These are phyloP conservation scores for Byssoonygena ceratinophila DNA, from an alignment of 2,329 filamentous ascomycete genomes.

Conservation along the genomic window DNA sequence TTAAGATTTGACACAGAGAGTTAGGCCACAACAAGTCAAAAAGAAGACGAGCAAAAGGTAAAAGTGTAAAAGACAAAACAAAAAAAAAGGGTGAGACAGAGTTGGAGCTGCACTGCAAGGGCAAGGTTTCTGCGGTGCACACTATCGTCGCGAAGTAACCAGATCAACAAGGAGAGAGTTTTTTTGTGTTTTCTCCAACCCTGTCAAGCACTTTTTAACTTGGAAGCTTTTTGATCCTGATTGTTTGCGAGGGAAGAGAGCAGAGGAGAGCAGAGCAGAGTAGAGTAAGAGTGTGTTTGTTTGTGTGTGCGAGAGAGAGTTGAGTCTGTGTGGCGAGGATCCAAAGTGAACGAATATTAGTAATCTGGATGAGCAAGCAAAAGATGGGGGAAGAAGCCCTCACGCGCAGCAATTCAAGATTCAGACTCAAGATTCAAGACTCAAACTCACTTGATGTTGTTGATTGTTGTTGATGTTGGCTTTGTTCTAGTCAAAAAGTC, in stretches of 20 bases:
- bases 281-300: not conserved
- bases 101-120: conserved; percentile 14
- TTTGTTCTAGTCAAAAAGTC: not conserved
- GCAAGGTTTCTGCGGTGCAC: conserved; percentile 14
- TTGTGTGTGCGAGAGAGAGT: too few relatives aligned
- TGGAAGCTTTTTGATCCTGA: conserved; percentile 1
- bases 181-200: conserved; percentile 14
- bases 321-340: conserved; percentile 5
- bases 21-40: conserved; percentile 1
- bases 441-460: too few relatives aligned
- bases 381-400: too few relatives aligned
- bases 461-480: not conserved
- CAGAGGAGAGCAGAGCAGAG: not conserved
- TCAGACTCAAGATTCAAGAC: too few relatives aligned
- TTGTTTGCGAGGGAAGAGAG: too few relatives aligned
- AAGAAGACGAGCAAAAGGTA: not conserved
- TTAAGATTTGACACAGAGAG: conserved; percentile 15
- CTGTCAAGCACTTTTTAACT: conserved; percentile 1
- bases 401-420: too few relatives aligned
- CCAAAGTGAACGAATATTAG: conserved; percentile 2
- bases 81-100: conserved; percentile 1
- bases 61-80: conserved; percentile 1
- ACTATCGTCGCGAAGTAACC: conserved; percentile 6
- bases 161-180: too few relatives aligned
- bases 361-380: conserved; percentile 5